Conservation (phyloP, 768 basidiomycete species). For the Epithele typhae region DNA sequence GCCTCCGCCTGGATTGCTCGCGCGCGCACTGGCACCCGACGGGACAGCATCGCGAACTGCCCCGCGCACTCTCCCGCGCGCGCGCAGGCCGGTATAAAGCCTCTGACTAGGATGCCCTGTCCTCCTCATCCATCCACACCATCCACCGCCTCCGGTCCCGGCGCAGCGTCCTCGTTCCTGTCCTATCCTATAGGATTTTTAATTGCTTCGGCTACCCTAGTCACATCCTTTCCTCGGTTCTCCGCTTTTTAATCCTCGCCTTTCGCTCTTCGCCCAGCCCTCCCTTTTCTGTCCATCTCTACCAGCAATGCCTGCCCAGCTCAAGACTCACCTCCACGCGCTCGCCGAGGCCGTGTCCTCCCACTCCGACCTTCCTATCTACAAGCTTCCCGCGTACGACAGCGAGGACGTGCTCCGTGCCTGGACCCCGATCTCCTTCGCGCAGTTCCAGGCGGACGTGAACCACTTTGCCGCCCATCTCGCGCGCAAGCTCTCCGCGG, state of each 20-base stretch:
- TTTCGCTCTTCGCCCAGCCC: not conserved
- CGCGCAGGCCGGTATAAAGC: not conserved
- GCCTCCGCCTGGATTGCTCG: too few relatives aligned
- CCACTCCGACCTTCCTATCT: constrained; percentile 46
- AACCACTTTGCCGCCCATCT: constrained; percentile 58
- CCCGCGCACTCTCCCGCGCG: constrained; percentile 1
- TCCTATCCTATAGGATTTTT: constrained; percentile 13
- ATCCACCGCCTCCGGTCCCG: constrained; percentile 5
- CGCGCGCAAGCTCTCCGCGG: constrained; percentile 37
- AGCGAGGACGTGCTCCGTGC: constrained; percentile 34
- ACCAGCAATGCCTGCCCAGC: not conserved
- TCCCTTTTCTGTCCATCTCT: not conserved
- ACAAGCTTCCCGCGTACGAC: constrained; percentile 42
- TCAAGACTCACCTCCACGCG: constrained; percentile 51
- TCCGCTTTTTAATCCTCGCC: constrained; percentile 1
- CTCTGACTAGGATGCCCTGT: constrained; percentile 2
- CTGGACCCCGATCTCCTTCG: constrained; percentile 62
- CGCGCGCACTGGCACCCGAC: too few relatives aligned
- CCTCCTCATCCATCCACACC: constrained; percentile 2
- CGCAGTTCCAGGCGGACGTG: constrained; percentile 56
- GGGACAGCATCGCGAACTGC: too few relatives aligned
- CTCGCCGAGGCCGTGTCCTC: constrained; percentile 46
- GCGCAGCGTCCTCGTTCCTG: constrained; percentile 3
- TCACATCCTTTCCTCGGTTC: not conserved
- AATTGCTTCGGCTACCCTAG: not conserved